phyloP scores from a whole-genome alignment of 139 green algal species.

The Trebouxia sp. region DNA sequence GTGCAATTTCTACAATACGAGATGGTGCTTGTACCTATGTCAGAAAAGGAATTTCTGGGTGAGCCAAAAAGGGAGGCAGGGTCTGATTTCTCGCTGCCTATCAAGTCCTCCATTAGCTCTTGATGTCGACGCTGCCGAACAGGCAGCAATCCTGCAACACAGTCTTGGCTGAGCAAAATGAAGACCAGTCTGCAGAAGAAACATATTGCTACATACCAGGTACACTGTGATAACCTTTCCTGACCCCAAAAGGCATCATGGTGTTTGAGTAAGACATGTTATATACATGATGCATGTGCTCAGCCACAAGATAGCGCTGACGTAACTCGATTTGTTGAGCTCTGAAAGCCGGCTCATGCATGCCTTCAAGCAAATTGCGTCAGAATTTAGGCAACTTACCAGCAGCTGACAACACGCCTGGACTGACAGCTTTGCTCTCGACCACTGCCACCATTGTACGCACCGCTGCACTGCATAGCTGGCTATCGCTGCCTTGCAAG shows the following conservation, averaged over 20 bases:
- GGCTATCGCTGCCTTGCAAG: conserved; percentile 40
- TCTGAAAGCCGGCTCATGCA: no score
- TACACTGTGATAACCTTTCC: no score
- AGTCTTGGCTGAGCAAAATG: background rate
- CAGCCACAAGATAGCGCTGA: no score
- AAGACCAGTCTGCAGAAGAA: background rate
- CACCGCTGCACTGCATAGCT: conserved; percentile 51
- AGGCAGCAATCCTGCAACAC: conserved; percentile 47
- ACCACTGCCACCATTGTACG: conserved; percentile 51
- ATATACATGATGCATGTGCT: no score
- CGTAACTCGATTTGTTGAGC: no score
- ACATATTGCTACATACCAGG: no score
- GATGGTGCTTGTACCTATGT: no score
- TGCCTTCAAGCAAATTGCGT: no score
- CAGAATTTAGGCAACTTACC: conserved; percentile 41
- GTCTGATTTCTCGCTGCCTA: conserved; percentile 7
- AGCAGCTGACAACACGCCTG: conserved; percentile 49
- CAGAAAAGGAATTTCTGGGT: background rate
- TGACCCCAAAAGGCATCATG: no score
- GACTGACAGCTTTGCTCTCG: conserved; percentile 32
- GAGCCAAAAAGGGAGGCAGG: background rate
- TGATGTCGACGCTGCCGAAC: conserved; percentile 38
- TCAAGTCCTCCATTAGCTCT: conserved; percentile 46
- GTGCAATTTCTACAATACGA: no score
- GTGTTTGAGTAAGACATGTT: no score